Evolutionary conservation across 1,139 yeast genomes (phyloP), one percentile per base, ranked within the genome.

Genomic region (Scheffersomyces parashehatae): DNA sequence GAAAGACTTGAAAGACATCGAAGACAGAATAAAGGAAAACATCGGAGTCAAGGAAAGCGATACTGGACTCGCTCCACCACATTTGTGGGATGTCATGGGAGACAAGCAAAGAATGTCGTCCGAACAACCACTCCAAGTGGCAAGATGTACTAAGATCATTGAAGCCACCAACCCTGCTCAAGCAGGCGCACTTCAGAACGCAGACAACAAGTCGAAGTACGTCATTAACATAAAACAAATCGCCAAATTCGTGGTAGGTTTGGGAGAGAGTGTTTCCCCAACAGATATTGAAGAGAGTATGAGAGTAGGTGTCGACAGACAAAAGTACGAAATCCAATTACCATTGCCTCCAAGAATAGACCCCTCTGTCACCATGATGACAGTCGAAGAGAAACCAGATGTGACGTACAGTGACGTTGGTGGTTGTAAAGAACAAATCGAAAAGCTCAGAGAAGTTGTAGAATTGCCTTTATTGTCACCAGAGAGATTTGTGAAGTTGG

Each of bases 291-390:
- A 93, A 69, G 99, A 95, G 69, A 99, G 99, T 39, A 95, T 93
- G 99, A 81, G 99, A 64, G 98, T 93, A 37, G 99, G 99, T 59
- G 99, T 93, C 48, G 99, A 93, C 66, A 83, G 99, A 67, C 90
- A 88, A 60, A 93, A 93, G 68, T 93, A 95, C 69, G 96, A 91
- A 66, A 93, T 93, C 62, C 96, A 90, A 75, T 78, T 93, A 58
- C 99, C 99, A 24, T 76, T 95, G 53, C 99, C 99, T 16, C 99
- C 99, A 42, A 78, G 96, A 62, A 93, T 93, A 62, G 99, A 93
- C 66, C 98, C 99, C 9, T 82, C 91, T 13, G 99, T 93, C 42
- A 93, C 99, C n/a, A 93, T 93, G 99, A 93, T 93, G 99, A 91
- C 98, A 1, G 99, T 93, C 41, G 99, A 93, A 67, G 99, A 93